phyloP scores from a whole-genome alignment of 345 rosid genomes.

The Anacardium occidentale region DNA sequence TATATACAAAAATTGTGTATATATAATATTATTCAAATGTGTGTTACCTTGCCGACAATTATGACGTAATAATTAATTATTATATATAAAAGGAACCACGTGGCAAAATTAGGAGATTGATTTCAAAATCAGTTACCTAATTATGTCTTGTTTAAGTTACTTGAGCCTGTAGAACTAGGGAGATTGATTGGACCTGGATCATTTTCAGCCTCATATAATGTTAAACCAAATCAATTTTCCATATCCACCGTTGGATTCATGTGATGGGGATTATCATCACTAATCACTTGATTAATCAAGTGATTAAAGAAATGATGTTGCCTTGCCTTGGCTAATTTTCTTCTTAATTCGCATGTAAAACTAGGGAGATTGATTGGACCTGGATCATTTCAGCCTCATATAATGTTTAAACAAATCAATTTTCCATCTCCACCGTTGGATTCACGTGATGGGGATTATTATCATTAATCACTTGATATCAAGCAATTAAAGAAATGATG shows the following conservation, averaged over 20 bases:
- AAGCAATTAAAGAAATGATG: too few species aligned
- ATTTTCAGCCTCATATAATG: conserved; percentile 14
- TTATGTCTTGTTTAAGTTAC: conserved; percentile 27
- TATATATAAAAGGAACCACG: neutral
- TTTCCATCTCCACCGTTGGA: too few species aligned
- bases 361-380: too few species aligned
- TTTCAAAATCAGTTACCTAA: conserved; percentile 33
- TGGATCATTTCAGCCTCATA: too few species aligned
- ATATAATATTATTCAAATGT: too few species aligned
- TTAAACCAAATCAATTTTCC: conserved; percentile 1
- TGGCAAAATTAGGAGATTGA: neutral
- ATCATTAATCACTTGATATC: too few species aligned
- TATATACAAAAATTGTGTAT: too few species aligned
- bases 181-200: conserved; percentile 30
- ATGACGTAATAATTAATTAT: neutral
- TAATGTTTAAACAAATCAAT: too few species aligned
- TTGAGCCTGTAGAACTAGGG: conserved; percentile 18
- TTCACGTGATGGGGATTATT: too few species aligned
- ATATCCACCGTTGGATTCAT: conserved; percentile 27
- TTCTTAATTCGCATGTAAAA: too few species aligned
- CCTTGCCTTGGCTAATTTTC: too few species aligned
- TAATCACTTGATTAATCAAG: neutral
- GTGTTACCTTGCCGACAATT: too few species aligned
- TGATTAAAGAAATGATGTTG: neutral
- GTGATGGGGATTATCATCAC: conserved; percentile 22